Base-by-base conservation (phyloP, 352 stramenopile species). In the Globisporangium cystogenes region DNA sequence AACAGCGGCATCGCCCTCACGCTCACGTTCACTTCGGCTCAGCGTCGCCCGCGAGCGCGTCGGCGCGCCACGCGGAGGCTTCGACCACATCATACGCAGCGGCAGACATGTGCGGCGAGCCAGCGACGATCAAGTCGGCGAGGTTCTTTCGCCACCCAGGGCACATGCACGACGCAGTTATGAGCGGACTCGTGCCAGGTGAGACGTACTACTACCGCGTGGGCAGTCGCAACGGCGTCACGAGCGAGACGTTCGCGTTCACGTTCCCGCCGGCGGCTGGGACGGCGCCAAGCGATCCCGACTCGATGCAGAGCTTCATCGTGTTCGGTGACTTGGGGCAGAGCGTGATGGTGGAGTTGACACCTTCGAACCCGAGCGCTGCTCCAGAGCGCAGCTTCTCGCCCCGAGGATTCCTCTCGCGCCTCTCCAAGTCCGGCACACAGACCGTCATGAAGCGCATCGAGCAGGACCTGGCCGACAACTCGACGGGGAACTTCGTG, bases 1-100 rank as follows among this genome's bases (percentile, higher is more conserved):
- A 72, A 70, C 18, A 84, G 70, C 47, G 72, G 48, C 27, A 55
- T 65, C 29, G 66, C 74, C n/a, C 58, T 3, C 51, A 57, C 10
- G 70, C 67, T 7, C 51, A 70, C 10, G 72, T 82, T 47, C 48
- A 57, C 16, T 84, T 72, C 39, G 66, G 70, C 18, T 39, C 5
- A 48, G 45, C 10, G 18, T 31, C 20, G 20, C 20, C 42, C 11
- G 33, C 33, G 33, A 39, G 18, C 14, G 33, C 33, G 12, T 39
- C 33, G 12, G 14, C 33, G 3, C 33, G 14, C 14, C 33, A 39
- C 33, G 33, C 33, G 6, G 33, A 39, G 18, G 66, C 59, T 4
- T 47, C 33, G 5, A 64, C 49, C 1, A 24, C 20, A 10, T 69
- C 52, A n/a, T 77, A 77, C 42, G 14, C 10, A 4, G 50, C 53